phyloP scores from a whole-genome alignment of 495 filamentous ascomycete species.

The Usnea hakonensis region DNA sequence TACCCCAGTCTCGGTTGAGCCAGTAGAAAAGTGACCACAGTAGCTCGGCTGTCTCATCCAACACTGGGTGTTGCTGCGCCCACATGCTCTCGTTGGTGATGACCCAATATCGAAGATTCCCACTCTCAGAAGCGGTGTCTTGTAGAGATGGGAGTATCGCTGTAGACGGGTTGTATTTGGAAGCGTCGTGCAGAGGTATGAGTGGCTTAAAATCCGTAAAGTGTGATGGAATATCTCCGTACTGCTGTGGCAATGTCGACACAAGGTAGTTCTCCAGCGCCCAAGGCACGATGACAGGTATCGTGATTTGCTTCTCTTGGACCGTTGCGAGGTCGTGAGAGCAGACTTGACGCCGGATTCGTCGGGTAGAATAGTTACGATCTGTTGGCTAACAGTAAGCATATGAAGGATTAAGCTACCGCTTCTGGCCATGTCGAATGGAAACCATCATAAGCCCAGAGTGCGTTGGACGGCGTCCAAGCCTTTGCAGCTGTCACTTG shows the following conservation, averaged over 20 bases:
- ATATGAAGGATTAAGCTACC: not conserved
- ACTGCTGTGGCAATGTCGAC: not conserved
- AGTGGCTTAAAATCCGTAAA: constrained; percentile 11
- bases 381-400: not conserved
- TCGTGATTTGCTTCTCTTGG: constrained; percentile 27
- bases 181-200: constrained; percentile 25
- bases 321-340: constrained; percentile 20
- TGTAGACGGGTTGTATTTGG: not conserved
- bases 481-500: not conserved
- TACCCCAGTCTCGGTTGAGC: not conserved
- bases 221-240: constrained; percentile 6
- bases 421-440: not conserved
- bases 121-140: constrained; percentile 15
- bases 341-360: constrained; percentile 23
- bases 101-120: constrained; percentile 32
- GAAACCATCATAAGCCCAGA: not conserved
- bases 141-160: constrained; percentile 17
- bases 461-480: not conserved
- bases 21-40: constrained; percentile 30
- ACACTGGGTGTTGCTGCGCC: constrained; percentile 27
- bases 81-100: constrained; percentile 34
- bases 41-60: constrained; percentile 29
- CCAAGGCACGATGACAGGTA: constrained; percentile 26
- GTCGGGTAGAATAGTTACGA: constrained; percentile 23
- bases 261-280: constrained; percentile 23